Base-by-base conservation (phyloP, 2,329 filamentous ascomycete genomes). In the Cordyceps javanica region DNA sequence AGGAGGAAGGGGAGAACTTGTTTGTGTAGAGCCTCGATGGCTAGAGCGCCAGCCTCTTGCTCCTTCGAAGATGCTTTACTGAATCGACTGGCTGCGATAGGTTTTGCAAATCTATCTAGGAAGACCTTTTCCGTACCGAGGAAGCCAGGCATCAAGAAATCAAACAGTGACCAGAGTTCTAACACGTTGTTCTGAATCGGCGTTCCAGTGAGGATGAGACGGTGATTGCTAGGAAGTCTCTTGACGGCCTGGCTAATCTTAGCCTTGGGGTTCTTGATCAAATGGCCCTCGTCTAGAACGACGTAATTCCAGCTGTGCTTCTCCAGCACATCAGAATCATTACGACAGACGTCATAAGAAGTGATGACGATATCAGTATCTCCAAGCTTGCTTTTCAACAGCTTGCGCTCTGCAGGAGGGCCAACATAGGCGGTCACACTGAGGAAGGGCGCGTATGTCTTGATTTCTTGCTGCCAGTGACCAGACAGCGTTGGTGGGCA, bases 61-160 rank as follows among this genome's bases (percentile, higher is more conserved):
- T 99, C 94, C 68, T 97, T 97, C 0, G 94, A 97, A 1, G 93
- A 97, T 1, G 94, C 96, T 71, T 97, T 99, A 73, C 90, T 93
- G 69, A 92, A 96, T 21, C 95, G 89, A 67, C 91, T 96, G 4
- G 92, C 92, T 1, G 93, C 90, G 65, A 97, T 97, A 1, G 92
- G 92, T 73, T 96, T 96, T 9, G 92, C 91, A 65, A 97, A 97
- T 3, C 92, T 86, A 71, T 97, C 93, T 63, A 95, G 79, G 75
- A 97, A 97, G n/a, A 97, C 91, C 75, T 95, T 96, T 61, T 85
- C 91, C 0, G 92, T 91, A 32, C 94, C 94, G 8, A 99, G 79
- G 77, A 99, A 99, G 2, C 94, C 95, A 3, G 95, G 94, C 94
- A 99, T 99, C 60, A 99, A 79, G 75, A 99, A 99, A 73, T 99